Base-by-base conservation (phyloP, 1,284 basidiomycete genomes). In the Meira nashicola region DNA sequence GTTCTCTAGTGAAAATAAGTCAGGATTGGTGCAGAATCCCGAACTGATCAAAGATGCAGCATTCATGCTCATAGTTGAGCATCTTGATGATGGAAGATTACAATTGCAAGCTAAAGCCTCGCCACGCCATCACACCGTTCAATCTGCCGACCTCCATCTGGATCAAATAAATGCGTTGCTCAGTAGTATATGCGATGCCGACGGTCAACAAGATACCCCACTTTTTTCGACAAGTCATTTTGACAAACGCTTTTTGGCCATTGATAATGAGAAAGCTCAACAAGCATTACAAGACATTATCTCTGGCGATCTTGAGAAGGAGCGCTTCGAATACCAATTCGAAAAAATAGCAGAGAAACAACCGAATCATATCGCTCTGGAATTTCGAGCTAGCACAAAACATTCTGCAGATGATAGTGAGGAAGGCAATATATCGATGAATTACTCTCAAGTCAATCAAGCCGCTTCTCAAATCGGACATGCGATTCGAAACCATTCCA, bases 371-470 rank as follows among this genome's bases (percentile, higher is more conserved):
- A 41, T 66, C 1, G 73, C 73, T 0, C 71, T 76, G 51, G 69
- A 67, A 44, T 76, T 71, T 39, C 66, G 73, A 21, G 8, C 50
- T 56, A 11, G 40, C n/a, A 43, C 10, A 44, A 28, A 5, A 3
- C 7, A 12, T 39, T 11, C 55, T 54, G 39, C 63, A 61, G 44
- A 28, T 19, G 33, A 39, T 12, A 2, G 5, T 0, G 8, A 37
- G 15, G 6, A 17, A 28, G 39, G 54, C 8, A 59, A 62, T 17
- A 43, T 59, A 28, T 8, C 8, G 1, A 66, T 66, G 70, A 69
- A 69, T 23, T 76, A 75, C 19, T 62, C 60, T 39, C 57, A 73
- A 47, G 64, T 76, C 58, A 67, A 72, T 55, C 23, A 55, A 43
- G 58, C 68, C 9, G 65, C 74, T 9, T 4, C 15, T 17, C 43